Percentiles rank a stretch among this genome's conserved stretches.
Evolutionary conservation across 2,329 filamentous ascomycete species (phyloP).

Genomic region (Fusarium denticulatum): DNA sequence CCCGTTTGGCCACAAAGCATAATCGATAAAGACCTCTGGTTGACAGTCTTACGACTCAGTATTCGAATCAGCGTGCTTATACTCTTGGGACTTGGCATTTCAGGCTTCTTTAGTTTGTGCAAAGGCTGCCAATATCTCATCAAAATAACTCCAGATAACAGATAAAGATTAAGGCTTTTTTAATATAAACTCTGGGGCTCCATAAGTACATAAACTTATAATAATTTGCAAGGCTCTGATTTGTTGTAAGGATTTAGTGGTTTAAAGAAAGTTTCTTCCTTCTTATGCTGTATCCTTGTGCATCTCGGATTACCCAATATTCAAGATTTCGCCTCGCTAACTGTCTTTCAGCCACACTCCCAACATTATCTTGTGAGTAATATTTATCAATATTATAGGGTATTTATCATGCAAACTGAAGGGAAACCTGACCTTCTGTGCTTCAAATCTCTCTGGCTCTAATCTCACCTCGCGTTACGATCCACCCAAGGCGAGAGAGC

Average conservation of each 20-base stretch:
- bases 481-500: too few relatives aligned
- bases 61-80: not conserved
- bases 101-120: not conserved
- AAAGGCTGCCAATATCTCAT: not conserved
- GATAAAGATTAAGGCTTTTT: not conserved
- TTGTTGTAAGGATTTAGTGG: rapidly evolving
- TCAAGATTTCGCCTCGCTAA: too few relatives aligned
- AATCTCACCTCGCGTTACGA: not conserved
- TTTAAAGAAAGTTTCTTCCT: too few relatives aligned
- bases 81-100: not conserved
- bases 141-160: rapidly evolving
- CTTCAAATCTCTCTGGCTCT: not conserved
- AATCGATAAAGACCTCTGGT: not conserved
- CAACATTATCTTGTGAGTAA: rapidly evolving
- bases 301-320: rapidly evolving
- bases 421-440: rapidly evolving
- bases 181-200: rapidly evolving
- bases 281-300: rapidly evolving
- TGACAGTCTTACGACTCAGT: rapidly evolving
- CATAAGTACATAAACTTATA: rapidly evolving
- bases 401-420: rapidly evolving
- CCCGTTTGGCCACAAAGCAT: rapidly evolving
- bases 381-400: rapidly evolving
- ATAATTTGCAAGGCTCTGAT: rapidly evolving
- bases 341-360: rapidly evolving